These are phyloP conservation scores for Tolypocladium album DNA, from an alignment of 2,329 filamentous ascomycete genomes.

Conservation along the genomic window DNA sequence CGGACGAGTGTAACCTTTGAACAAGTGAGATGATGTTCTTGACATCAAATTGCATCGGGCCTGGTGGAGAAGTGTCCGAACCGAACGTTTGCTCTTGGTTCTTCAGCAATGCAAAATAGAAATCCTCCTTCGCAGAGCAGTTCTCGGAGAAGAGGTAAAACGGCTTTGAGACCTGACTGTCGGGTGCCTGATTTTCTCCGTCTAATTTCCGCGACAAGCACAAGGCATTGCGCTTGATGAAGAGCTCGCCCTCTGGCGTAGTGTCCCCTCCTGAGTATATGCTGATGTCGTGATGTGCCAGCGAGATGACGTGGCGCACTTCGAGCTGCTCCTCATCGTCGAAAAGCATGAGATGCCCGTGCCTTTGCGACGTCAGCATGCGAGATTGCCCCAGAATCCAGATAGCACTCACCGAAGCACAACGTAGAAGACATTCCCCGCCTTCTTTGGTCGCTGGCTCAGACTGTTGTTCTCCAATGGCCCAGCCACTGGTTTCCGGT, in stretches of 20 bases:
- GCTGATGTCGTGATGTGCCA: slow-evolving; percentile 76
- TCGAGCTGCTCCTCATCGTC: slow-evolving; percentile 93
- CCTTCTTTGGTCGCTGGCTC: slow-evolving; percentile 48
- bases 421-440: slow-evolving; percentile 87
- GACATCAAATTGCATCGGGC: slow-evolving; percentile 67
- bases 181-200: slow-evolving; percentile 41
- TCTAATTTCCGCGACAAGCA: slow-evolving; percentile 59
- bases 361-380: slow-evolving; percentile 36
- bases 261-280: slow-evolving; percentile 70
- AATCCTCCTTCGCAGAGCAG: slow-evolving; percentile 94
- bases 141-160: slow-evolving; percentile 95
- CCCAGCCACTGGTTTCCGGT: slow-evolving; percentile 50
- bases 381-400: background rate
- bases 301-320: slow-evolving; percentile 88
- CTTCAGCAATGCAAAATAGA: slow-evolving; percentile 84
- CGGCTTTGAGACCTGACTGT: slow-evolving; percentile 56
- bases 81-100: slow-evolving; percentile 65
- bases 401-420: slow-evolving; percentile 58
- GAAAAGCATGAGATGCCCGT: slow-evolving; percentile 94
- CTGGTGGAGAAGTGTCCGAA: slow-evolving; percentile 45
- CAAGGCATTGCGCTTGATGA: slow-evolving; percentile 89
- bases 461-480: slow-evolving; percentile 36
- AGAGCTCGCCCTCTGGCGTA: slow-evolving; percentile 86
- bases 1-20: slow-evolving; percentile 80
- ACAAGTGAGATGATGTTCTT: slow-evolving; percentile 83